phyloP scores from a whole-genome alignment of 176 grass and related monocot species.

The Aegilops bicornis region DNA sequence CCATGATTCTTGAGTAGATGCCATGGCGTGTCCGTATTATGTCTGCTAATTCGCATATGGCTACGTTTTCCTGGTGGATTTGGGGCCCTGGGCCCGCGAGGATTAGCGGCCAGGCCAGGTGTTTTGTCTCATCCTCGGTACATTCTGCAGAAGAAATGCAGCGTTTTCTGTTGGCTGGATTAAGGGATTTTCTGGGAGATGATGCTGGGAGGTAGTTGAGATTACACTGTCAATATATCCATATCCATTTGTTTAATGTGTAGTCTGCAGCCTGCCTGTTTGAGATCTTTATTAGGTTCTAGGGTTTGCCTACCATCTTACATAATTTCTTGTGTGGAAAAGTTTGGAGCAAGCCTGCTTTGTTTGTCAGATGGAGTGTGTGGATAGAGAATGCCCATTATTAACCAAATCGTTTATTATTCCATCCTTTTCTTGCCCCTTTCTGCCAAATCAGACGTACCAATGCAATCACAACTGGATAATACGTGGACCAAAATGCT shows the following conservation, averaged over 20 bases:
- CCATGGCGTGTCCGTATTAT: conserved; percentile 34
- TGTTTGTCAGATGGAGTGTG: background rate
- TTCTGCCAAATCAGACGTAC: background rate
- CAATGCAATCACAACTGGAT: background rate
- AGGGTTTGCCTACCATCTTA: background rate
- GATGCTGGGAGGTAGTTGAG: conserved; percentile 32
- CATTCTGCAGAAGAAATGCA: conserved; percentile 26
- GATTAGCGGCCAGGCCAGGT: conserved; percentile 25
- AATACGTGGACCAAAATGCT: background rate
- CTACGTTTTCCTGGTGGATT: conserved; percentile 26
- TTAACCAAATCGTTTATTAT: background rate
- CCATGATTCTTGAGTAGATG: conserved; percentile 30
- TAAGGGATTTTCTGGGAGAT: conserved; percentile 13
- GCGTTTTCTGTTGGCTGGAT: conserved; percentile 35
- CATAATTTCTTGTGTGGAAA: background rate
- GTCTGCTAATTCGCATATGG: background rate
- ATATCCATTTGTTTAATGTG: background rate
- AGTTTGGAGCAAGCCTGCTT: background rate
- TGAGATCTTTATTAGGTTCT: conserved; percentile 21
- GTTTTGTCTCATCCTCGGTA: conserved; percentile 39
- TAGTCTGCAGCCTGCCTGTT: conserved; percentile 33
- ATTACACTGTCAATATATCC: conserved; percentile 18
- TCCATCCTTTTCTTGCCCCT: background rate
- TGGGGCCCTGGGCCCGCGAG: background rate
- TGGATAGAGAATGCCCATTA: background rate